Base-by-base conservation (phyloP, 495 filamentous ascomycete genomes). In the Talaromyces thailandensis region DNA sequence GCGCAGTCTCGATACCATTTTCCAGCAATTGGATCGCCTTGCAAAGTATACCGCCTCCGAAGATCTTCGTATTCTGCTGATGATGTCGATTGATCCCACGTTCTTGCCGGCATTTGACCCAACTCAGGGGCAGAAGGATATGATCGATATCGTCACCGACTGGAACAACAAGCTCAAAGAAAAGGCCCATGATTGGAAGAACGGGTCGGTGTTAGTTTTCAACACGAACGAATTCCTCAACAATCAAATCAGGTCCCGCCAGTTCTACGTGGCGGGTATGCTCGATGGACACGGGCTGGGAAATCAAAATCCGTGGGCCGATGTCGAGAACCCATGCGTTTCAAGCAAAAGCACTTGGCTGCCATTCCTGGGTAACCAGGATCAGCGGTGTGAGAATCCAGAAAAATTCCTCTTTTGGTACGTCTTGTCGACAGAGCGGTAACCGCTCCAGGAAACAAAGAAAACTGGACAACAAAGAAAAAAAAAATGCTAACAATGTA, bases 341-440 rank as follows among this genome's bases (percentile, higher is more conserved):
- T 62, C 72, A 66, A 70, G 62, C 56, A 68, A 65, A 25, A 64
- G 66, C 64, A 65, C 68, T 52, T 69, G 63, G 63, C 67, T 73
- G 66, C 71, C 74, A n/a, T 58, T 56, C 69, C 70, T 72, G 68
- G 75, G 72, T 72, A 73, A 73, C 58, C 53, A 58, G 53, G 68
- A 68, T 64, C 57, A 67, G 67, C 51, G 43, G 28, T 83, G 80
- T 68, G 71, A 74, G 35, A 64, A 75, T 51, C 81, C 79, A 2
- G 73, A 79, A 8, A 78, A 73, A 58, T 83, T 76, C 68, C 72
- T 83, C 31, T 82, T 84, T 68, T 81, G 80, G 81, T 82, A 71
- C 71, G 74, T 66, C 1, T 14, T 31, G 26, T 35, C 50, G 12
- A 31, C 21, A 58, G 56, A 37, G n/a, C n/a, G n/a, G 24, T 61